Evolutionary conservation across 148 eudicot genomes (phyloP).

Genomic region (Cornus suecica): DNA sequence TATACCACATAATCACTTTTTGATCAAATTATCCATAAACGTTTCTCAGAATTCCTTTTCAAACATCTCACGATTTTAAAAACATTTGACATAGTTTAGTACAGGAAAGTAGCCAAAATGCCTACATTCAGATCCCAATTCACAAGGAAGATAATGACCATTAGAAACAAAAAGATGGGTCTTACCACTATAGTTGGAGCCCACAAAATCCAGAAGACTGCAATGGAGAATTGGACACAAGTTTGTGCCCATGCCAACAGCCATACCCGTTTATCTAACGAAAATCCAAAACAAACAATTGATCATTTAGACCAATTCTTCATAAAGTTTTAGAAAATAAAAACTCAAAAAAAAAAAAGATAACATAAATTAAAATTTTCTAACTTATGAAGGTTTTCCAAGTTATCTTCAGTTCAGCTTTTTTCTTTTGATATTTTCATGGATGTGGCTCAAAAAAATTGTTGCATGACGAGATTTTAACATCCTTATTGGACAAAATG

Average conservation of each 20-base stretch:
- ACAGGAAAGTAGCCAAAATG: constrained; percentile 5
- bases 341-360: constrained; percentile 1
- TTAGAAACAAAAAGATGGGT: constrained; percentile 6
- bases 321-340: background rate
- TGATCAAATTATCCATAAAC: background rate
- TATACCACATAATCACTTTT: background rate
- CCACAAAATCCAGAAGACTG: constrained; percentile 87
- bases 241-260: constrained; percentile 75
- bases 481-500: background rate
- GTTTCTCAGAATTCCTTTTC: background rate
- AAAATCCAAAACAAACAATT: background rate
- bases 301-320: background rate
- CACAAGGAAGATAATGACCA: background rate
- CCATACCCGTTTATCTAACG: constrained; percentile 74
- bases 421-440: no score
- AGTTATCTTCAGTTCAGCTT: no score
- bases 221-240: constrained; percentile 68
- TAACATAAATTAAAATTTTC: no score
- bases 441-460: background rate
- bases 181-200: constrained; percentile 83
- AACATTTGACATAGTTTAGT: constrained; percentile 2
- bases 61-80: background rate
- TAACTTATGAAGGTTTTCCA: background rate
- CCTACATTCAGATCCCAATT: background rate
- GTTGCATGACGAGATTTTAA: background rate